These are phyloP conservation scores for Talaromyces sp. DNA, from an alignment of 2,329 filamentous ascomycete genomes.

Conservation along the genomic window DNA sequence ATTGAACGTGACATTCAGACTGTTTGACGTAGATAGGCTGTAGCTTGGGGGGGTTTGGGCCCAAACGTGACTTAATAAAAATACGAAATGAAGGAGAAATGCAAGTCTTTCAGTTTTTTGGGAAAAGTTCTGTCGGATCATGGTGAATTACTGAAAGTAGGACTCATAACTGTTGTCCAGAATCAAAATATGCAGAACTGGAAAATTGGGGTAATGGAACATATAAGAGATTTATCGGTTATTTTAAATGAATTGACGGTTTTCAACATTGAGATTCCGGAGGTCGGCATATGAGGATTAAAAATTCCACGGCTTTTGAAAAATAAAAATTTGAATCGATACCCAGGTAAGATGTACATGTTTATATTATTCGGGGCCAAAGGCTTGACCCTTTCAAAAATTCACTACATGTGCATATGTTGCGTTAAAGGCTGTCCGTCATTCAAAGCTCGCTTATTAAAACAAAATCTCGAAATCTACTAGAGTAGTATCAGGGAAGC, in stretches of 20 bases:
- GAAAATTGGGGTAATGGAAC: background rate
- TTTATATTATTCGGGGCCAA: background rate
- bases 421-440: background rate
- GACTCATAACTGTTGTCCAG: background rate
- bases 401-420: too few species aligned
- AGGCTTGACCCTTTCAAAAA: too few species aligned
- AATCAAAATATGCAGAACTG: background rate
- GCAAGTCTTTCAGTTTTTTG: background rate
- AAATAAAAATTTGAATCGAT: too few species aligned
- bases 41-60: background rate
- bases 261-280: background rate
- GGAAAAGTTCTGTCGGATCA: background rate
- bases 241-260: background rate
- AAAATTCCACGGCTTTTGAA: too few species aligned
- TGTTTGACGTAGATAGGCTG: background rate
- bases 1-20: background rate
- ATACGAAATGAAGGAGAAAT: background rate
- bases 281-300: background rate
- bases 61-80: background rate
- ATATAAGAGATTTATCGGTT: background rate
- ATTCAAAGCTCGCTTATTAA: background rate
- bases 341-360: background rate
- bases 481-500: background rate
- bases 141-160: background rate
- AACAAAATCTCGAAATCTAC: background rate